These are phyloP conservation scores for Chenopodium quinoa DNA, from an alignment of 148 eudicot species.

Conservation along the genomic window DNA sequence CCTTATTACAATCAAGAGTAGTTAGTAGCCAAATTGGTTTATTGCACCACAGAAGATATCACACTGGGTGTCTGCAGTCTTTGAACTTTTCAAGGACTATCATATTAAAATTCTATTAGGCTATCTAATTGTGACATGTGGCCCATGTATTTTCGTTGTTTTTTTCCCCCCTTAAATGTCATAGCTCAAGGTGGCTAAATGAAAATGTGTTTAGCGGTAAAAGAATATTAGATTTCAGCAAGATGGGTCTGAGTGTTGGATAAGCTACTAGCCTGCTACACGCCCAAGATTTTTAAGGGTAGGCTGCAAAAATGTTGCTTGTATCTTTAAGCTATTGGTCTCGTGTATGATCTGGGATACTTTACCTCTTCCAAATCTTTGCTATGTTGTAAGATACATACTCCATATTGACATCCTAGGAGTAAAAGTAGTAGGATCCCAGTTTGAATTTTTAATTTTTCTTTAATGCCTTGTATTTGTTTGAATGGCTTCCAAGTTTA, in stretches of 20 bases:
- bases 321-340: neutral
- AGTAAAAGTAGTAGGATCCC: neutral
- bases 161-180: neutral
- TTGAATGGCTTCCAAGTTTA: neutral
- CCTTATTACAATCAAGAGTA: neutral
- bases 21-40: neutral
- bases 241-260: neutral
- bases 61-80: neutral
- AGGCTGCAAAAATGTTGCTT: neutral
- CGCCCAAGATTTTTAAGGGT: neutral
- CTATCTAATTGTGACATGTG: neutral
- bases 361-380: neutral
- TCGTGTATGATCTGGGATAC: neutral
- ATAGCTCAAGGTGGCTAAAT: neutral
- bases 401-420: neutral
- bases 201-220: neutral
- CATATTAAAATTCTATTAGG: neutral
- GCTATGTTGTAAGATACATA: neutral
- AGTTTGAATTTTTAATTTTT: neutral
- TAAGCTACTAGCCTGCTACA: neutral
- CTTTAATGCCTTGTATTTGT: neutral
- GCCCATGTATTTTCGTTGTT: neutral
- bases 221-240: neutral
- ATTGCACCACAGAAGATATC: neutral
- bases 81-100: neutral